Base-by-base conservation (phyloP, 805 yeast species). In the Kluyveromyces lactis region DNA sequence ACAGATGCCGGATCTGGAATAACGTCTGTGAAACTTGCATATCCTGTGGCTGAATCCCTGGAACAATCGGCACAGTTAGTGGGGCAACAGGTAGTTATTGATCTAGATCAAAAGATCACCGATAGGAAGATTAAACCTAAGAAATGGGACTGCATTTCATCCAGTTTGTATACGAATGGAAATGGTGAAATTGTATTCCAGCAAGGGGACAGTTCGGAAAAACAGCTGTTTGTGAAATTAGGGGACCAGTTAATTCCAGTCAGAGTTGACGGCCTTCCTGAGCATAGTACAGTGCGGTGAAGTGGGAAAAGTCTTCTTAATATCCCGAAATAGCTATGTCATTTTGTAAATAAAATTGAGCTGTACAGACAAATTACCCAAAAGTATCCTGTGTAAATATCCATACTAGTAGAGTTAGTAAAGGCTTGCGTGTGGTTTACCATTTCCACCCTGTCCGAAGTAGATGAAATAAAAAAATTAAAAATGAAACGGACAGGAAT, bases 401-500 rank as follows among this genome's bases (percentile, higher is more conserved):
- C n/a, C n/a, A n/a, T n/a, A n/a, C n/a, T n/a, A n/a, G n/a, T n/a
- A n/a, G n/a, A n/a, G n/a, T n/a, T n/a, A n/a, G n/a, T n/a, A n/a
- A n/a, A n/a, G n/a, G n/a, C n/a, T n/a, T n/a, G n/a, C n/a, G n/a
- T n/a, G n/a, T n/a, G n/a, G n/a, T n/a, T n/a, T n/a, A n/a, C n/a
- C n/a, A n/a, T n/a, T n/a, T n/a, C n/a, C n/a, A n/a, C 24, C 24
- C 6, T 21, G 8, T 6, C 9, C 24, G 9, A 9, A 21, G 7
- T 27, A 11, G 11, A 12, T 5, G 11, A 11, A 7, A 27, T 7
- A 27, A 27, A 30, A 30, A 10, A 30, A 30, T 7, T 10, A 51
- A 52, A 53, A 52, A 47, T 71, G 75, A 69, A 73, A 72, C 77
- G 73, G 75, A 72, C 79, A 72, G 77, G 79, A 73, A 69, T 73